Base-by-base conservation (phyloP, 2,329 filamentous ascomycete species). In the Colletotrichum sp. region DNA sequence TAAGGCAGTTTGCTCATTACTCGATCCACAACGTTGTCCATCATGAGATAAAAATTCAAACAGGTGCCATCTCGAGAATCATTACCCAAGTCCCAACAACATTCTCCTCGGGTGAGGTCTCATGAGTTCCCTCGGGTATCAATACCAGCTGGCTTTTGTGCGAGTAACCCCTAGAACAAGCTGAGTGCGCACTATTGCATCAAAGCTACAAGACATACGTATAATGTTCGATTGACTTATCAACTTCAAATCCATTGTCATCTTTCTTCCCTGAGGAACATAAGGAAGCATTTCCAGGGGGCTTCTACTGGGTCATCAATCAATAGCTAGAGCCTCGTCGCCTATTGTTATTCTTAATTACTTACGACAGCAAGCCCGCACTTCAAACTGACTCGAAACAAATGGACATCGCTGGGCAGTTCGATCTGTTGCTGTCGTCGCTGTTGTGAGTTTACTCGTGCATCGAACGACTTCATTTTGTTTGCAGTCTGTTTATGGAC, bases 71-170 rank as follows among this genome's bases (percentile, higher is more conserved):
- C 10, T n/a, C 4, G 44, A 21, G 44, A 49, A 49, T 49, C 10
- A 21, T 21, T 7, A 0, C 1, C 44, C 18, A 49, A 5, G n/a
- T 21, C 44, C 10, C 44, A 21, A 21, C 44, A 49, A 21, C 2
- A 49, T 21, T 2, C n/a, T 49, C 2, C n/a, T 49, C 1, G 9
- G n/a, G 6, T 21, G n/a, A 49, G 12, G 44, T 21, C 44, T 49
- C 0, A 5, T 21, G 1, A 49, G 12, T 21, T 49, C 1, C 0
- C 44, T 44, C 18, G 0, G 39, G n/a, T 13, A 1, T 21, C 0
- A 13, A 21, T 49, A 21, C 0, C 1, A 49, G 44, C n/a, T 49
- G 44, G 0, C 5, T 12, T 0, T 21, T 2, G 10, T 49, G n/a
- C n/a, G n/a, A 49, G 6, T n/a, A 2, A 49, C 6, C 0, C 3